A percentile compares a stretch with the other conserved stretches of the same genome.
Evolutionary conservation across 2,329 filamentous ascomycete species (phyloP).

Genomic region (Chaetomium globosum): DNA sequence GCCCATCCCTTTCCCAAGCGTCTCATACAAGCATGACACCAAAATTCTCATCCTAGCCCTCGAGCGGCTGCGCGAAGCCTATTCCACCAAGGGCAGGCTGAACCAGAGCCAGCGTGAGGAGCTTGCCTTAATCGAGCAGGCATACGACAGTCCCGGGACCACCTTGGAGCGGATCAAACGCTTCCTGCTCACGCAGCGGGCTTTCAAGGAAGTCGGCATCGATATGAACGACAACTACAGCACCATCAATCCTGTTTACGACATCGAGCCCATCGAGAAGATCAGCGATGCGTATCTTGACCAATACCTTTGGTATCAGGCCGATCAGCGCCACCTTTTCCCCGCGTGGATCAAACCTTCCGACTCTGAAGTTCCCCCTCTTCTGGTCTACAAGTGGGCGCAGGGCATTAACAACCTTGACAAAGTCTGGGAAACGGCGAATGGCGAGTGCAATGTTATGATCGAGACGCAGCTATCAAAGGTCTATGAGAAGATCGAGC

Average conservation of each 20-base stretch:
- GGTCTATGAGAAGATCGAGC: conserved; percentile 98
- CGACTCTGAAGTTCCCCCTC: conserved; percentile 92
- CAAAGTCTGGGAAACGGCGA: conserved; percentile 89
- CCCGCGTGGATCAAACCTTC: conserved; percentile 99
- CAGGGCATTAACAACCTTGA: conserved; percentile 98
- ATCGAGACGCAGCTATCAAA: conserved; percentile 98
- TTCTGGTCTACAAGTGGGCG: conserved; percentile 97
- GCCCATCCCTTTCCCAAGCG: conserved; percentile 96
- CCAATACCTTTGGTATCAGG: conserved; percentile 99
- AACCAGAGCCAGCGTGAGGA: conserved; percentile 99
- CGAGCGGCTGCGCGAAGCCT: conserved; percentile 89
- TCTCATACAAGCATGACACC: conserved; percentile 99
- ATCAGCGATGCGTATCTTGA: conserved; percentile 98
- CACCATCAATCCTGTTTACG: conserved; percentile 98
- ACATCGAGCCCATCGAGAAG: conserved; percentile 98
- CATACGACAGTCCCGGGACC: conserved; percentile 95
- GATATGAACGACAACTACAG: conserved; percentile 99
- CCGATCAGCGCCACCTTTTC: conserved; percentile 94
- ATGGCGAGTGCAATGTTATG: conserved; percentile 98
- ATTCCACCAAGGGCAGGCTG: conserved; percentile 93
- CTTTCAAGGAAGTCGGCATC: conserved; percentile 98
- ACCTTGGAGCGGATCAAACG: conserved; percentile 96
- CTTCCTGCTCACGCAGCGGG: conserved; percentile 92
- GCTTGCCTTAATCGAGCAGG: conserved; percentile 93
- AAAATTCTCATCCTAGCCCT: conserved; percentile 96